Base-by-base conservation (phyloP, 108 stramenopile species). In the Stephanodiscus triporus region DNA sequence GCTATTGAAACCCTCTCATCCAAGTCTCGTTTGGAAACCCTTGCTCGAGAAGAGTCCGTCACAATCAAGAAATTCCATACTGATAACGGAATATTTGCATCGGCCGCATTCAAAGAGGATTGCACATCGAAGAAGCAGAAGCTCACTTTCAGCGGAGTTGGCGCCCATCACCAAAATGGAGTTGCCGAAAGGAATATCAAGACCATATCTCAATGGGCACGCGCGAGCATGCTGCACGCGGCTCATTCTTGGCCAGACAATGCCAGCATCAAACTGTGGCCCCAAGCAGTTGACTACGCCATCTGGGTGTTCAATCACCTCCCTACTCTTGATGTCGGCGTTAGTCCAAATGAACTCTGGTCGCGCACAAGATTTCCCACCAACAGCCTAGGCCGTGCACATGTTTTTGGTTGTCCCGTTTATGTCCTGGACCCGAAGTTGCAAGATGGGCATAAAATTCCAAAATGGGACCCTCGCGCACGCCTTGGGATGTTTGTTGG, bases 101-200 rank as follows among this genome's bases (percentile, higher is more conserved):
- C 81, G 13, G 38, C 29, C 16, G 75, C 43, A 55, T 73, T 64
- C 30, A 70, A 30, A 29, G 23, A 13, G 2, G 13, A 51, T 34
- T 54, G 71, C 24, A 34, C 19, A 22, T 19, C 22, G 0, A 34
- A 47, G 11, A 53, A 58, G 0, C 87, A 85, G 59, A 61, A 30
- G 14, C 19, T 75, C 8, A 40, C 20, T 2, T 78, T 81, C 50
- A 58, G 63, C 19, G 81, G 85, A 6, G 81, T 85, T 19, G 81
- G 85, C n/a, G 84, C 88, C 0, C 85, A 85, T 49, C 85, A 89
- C 57, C 88, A 89, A 55, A 89, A 89, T 71, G 81, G 81, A 16
- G 54, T 72, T 13, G 88, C 85, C 17, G 85, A 88, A 34, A 58
- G 80, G 0, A 76, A 72, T 24, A 82, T 84, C 42, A 68, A 66